These are phyloP conservation scores for Mycena crocata DNA, from an alignment of 768 basidiomycete species.

Conservation along the genomic window DNA sequence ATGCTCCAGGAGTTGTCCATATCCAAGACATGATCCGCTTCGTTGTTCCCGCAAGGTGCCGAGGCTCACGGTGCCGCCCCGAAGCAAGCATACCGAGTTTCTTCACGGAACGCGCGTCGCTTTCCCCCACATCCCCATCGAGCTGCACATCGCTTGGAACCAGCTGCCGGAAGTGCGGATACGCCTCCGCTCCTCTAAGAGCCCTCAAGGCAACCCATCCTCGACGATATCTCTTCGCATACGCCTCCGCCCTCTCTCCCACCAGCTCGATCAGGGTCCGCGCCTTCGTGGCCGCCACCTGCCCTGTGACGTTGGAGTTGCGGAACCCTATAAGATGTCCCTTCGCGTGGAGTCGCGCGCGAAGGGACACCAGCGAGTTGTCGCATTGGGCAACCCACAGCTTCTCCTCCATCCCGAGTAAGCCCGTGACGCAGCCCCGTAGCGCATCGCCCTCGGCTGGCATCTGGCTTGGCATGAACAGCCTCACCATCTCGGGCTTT, in stretches of 20 bases:
- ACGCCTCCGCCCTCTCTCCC: not conserved
- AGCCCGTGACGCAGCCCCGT: not conserved
- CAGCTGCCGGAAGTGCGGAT: not conserved
- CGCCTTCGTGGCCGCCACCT: not conserved
- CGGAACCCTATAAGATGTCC: constrained; percentile 11
- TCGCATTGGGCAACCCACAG: constrained; percentile 18
- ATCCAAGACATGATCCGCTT: not conserved
- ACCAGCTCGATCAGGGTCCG: not conserved
- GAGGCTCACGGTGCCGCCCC: not conserved
- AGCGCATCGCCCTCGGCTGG: no score
- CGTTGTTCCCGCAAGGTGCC: not conserved
- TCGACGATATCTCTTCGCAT: not conserved
- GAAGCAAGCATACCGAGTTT: not conserved
- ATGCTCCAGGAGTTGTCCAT: not conserved
- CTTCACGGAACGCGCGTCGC: not conserved
- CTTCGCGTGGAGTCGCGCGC: constrained; percentile 13
- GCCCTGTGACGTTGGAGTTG: constrained; percentile 5
- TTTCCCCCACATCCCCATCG: not conserved
- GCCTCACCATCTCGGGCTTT: constrained; percentile 11
- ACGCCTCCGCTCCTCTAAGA: not conserved
- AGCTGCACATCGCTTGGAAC: not conserved
- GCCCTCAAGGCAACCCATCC: not conserved
- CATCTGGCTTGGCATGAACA: constrained; percentile 20
- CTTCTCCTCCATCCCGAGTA: constrained; percentile 1
- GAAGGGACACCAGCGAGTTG: not conserved